These are phyloP conservation scores for Colletotrichum trifolii DNA, from an alignment of 2,329 filamentous ascomycete genomes.

Conservation along the genomic window DNA sequence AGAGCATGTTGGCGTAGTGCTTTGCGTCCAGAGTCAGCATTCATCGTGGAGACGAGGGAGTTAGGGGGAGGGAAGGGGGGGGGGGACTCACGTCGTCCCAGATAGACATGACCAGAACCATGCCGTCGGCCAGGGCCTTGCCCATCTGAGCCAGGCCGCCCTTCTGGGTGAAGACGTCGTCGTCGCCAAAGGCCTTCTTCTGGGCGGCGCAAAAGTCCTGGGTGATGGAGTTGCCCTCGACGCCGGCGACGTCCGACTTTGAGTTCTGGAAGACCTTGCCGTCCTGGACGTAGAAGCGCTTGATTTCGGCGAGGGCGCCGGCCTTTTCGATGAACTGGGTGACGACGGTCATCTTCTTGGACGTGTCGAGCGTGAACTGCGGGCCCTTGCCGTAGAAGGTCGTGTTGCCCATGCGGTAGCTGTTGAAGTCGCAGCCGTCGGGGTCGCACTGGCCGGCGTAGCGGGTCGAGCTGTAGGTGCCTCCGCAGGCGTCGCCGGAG, in stretches of 20 bases:
- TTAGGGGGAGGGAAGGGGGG: not conserved
- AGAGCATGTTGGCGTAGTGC: constrained; percentile 76
- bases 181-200: constrained; percentile 68
- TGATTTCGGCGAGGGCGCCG: constrained; percentile 69
- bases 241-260: constrained; percentile 51
- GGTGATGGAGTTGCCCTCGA: constrained; percentile 62
- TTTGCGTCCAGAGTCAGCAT: constrained; percentile 17
- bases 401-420: constrained; percentile 72
- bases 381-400: constrained; percentile 69
- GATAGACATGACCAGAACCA: constrained; percentile 62
- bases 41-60: not conserved
- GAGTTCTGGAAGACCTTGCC: constrained; percentile 68
- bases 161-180: constrained; percentile 61
- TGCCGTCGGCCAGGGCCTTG: constrained; percentile 52
- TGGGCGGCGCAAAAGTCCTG: constrained; percentile 67
- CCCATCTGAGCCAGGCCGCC: constrained; percentile 70
- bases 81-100: constrained; percentile 65
- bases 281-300: constrained; percentile 73
- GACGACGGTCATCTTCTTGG: constrained; percentile 70
- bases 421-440: constrained; percentile 78
- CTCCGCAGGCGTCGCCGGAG: constrained; percentile 62
- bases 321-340: constrained; percentile 68
- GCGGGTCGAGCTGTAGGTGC: constrained; percentile 62
- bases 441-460: constrained; percentile 74
- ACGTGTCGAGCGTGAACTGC: constrained; percentile 68